phyloP scores from a whole-genome alignment of 768 basidiomycete genomes.

The Favolaschia claudopus region DNA sequence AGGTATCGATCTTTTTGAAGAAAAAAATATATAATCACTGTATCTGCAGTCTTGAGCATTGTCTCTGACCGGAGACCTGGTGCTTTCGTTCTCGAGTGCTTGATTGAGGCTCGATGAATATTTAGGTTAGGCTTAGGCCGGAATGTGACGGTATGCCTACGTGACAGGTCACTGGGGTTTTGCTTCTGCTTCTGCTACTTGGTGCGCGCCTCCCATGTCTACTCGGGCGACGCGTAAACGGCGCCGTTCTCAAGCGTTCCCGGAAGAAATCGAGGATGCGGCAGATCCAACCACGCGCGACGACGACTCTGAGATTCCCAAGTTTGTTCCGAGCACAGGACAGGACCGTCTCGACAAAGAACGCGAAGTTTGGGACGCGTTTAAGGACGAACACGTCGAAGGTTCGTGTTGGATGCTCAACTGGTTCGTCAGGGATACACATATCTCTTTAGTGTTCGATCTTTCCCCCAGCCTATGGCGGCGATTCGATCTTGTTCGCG shows the following conservation, averaged over 20 bases:
- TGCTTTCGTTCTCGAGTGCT: too few species aligned
- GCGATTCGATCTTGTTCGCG: constrained; percentile 71
- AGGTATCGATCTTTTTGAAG: too few species aligned
- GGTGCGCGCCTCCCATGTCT: background rate
- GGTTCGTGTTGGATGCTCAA: constrained; percentile 37
- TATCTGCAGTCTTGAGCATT: too few species aligned
- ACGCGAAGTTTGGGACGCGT: constrained; percentile 73
- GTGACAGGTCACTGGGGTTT: too few species aligned
- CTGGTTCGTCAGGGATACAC: background rate
- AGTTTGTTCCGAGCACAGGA: constrained; percentile 13
- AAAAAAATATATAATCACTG: too few species aligned
- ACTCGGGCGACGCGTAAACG: constrained; percentile 48
- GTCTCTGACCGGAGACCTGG: too few species aligned
- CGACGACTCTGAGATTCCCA: background rate
- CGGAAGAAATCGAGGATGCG: constrained; percentile 30
- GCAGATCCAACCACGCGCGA: background rate
- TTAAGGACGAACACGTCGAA: constrained; percentile 84
- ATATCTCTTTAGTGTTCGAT: constrained; percentile 63
- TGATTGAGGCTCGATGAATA: too few species aligned
- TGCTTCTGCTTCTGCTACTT: too few species aligned
- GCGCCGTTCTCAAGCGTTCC: constrained; percentile 51
- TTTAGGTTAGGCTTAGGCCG: too few species aligned
- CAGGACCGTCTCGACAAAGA: constrained; percentile 54
- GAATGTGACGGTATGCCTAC: too few species aligned
- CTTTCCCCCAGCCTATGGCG: constrained; percentile 78